phyloP scores from a whole-genome alignment of 345 rosid genomes.

The Leavenworthia alabamica region DNA sequence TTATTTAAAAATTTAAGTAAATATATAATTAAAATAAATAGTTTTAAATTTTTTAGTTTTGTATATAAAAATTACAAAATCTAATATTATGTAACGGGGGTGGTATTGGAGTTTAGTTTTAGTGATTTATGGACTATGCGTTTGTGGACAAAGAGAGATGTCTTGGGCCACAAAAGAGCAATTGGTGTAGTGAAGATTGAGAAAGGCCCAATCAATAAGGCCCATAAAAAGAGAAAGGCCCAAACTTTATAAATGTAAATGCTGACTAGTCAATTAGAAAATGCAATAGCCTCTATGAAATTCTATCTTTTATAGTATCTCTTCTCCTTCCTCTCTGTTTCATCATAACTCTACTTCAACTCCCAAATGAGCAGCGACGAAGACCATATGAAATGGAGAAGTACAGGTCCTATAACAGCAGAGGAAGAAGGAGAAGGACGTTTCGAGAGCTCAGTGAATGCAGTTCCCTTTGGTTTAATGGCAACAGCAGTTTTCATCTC shows the following conservation, averaged over 20 bases:
- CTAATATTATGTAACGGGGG: too few species aligned
- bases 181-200: too few species aligned
- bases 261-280: constrained; percentile 21
- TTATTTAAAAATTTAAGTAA: too few species aligned
- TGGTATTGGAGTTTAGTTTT: too few species aligned
- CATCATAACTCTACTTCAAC: constrained; percentile 1
- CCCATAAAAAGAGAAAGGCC: neutral
- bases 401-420: constrained; percentile 8
- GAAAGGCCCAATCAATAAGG: neutral
- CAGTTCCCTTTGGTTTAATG: constrained; percentile 78
- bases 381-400: constrained; percentile 1
- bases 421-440: constrained; percentile 54
- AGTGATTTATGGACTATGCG: too few species aligned
- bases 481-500: constrained; percentile 79
- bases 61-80: too few species aligned
- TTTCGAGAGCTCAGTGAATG: constrained; percentile 72
- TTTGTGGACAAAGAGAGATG: too few species aligned
- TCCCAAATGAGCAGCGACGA: constrained; percentile 13
- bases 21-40: too few species aligned
- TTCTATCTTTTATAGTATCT: neutral
- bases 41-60: too few species aligned
- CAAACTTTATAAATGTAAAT: neutral
- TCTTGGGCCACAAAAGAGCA: too few species aligned
- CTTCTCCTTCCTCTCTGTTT: neutral
- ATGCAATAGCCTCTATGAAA: neutral